Base-by-base conservation (phyloP, 2,329 filamentous ascomycete genomes). In the Colletotrichum lini region DNA sequence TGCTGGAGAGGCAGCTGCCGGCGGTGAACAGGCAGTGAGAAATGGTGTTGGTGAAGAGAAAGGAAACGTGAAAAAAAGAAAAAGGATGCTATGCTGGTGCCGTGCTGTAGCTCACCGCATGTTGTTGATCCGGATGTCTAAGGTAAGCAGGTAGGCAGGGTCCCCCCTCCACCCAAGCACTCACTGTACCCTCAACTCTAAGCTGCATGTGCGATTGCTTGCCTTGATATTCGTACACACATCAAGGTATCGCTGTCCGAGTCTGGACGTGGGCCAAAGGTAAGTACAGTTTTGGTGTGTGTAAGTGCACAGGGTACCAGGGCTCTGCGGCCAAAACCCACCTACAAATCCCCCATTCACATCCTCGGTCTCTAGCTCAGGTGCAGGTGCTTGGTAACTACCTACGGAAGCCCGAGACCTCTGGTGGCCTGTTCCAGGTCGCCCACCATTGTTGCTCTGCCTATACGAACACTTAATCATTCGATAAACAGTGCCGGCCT, bases 101-200 rank as follows among this genome's bases (percentile, higher is more conserved):
- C 56, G 56, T n/a, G 60, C 35, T 52, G 52, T 38, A 38, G 54
- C 61, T 68, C 60, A 68, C 65, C 65, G 60, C 60, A 57, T 65
- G 44, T 67, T 68, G 50, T 42, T 64, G 42, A 35, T 45, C 18
- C 23, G 38, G 23, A 42, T 21, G 58, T 61, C 26, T 21, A 50
- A 61, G 58, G 45, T 61, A 61, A 47, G 47, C 30, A 49, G 45
- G 26, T 44, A 61, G 16, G 58, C 35, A 50, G 58, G 58, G 44
- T 61, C 9, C 30, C 30, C 35, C 18, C 13, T 38, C 35, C 35
- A 23, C n/a, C 16, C 40, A 30, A 21, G 23, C 13, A 59, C 5
- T 10, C n/a, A 30, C 30, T 10, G 53, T 12, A 35, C 30, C 53
- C n/a, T 15, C 10, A 3, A n/a, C 52, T 15, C 7, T 13, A 7